Percentiles rank a stretch among this genome's conserved stretches.
Evolutionary conservation across 2,329 filamentous ascomycete genomes (phyloP).

Genomic region (Sarocladium oryzae): DNA sequence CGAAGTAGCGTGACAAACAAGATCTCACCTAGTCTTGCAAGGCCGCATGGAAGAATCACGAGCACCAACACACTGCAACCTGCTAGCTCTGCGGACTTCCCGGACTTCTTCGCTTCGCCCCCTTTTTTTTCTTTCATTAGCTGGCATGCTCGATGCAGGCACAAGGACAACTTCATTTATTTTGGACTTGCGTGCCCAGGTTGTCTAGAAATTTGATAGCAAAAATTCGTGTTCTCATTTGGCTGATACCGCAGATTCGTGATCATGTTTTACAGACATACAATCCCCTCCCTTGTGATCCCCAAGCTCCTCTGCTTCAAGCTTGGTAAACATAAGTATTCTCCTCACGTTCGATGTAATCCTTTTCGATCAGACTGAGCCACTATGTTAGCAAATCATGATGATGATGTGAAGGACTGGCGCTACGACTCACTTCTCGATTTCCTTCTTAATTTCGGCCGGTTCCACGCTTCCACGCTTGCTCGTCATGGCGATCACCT

Average conservation of each 20-base stretch:
- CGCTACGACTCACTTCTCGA: constrained; percentile 72
- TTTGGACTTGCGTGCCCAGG: no score
- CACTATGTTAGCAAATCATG: not conserved
- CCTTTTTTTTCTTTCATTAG: not conserved
- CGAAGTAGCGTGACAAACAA: constrained; percentile 16
- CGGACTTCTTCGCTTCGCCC: constrained; percentile 5
- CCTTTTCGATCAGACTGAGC: constrained; percentile 80
- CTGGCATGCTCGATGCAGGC: no score
- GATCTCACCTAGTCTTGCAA: not conserved
- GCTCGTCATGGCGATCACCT: constrained; percentile 88
- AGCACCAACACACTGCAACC: constrained; percentile 3
- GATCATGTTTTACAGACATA: not conserved
- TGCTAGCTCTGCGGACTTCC: not conserved
- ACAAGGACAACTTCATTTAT: no score
- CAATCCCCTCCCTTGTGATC: not conserved
- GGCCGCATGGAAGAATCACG: constrained; percentile 4
- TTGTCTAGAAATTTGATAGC: no score
- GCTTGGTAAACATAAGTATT: constrained; percentile 66
- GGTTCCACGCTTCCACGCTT: constrained; percentile 80
- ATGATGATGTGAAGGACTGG: not conserved
- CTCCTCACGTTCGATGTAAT: constrained; percentile 79
- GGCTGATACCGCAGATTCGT: not conserved
- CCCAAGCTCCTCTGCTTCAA: constrained; percentile 27
- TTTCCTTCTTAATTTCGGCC: constrained; percentile 89
- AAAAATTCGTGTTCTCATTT: constrained; percentile 1